Evolutionary conservation across 352 stramenopile species (phyloP).

Genomic region (Hyaloperonospora arabidopsidis): DNA sequence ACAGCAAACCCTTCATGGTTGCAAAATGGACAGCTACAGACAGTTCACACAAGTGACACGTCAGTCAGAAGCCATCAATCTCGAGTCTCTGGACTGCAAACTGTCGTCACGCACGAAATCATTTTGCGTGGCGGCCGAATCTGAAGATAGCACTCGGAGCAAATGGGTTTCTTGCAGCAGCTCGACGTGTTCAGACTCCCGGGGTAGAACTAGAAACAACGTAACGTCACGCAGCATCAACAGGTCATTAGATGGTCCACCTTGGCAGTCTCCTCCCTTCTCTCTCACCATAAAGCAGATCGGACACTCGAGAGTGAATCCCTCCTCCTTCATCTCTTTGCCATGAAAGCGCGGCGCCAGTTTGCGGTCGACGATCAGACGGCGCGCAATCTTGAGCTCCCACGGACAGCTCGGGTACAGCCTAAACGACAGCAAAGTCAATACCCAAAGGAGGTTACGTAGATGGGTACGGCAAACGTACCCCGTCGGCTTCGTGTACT

Average conservation of each 20-base stretch:
- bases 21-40: conserved; percentile 69
- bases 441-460: not conserved
- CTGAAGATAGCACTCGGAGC: conserved; percentile 62
- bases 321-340: conserved; percentile 48
- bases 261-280: not conserved
- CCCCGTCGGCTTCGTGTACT: conserved; percentile 56
- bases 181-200: conserved; percentile 48
- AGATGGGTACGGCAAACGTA: conserved; percentile 9
- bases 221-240: not conserved
- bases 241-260: conserved; percentile 1
- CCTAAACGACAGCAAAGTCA: conserved; percentile 18
- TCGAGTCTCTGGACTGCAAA: not conserved
- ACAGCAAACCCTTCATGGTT: conserved; percentile 57
- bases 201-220: conserved; percentile 44
- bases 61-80: conserved; percentile 2
- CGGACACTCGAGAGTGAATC: conserved; percentile 66
- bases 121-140: conserved; percentile 45
- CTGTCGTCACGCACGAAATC: conserved; percentile 33
- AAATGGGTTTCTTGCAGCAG: conserved; percentile 70
- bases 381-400: conserved; percentile 53
- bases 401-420: conserved; percentile 73
- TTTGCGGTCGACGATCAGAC: conserved; percentile 64
- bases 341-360: conserved; percentile 66
- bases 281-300: conserved; percentile 73
- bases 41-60: not conserved